Evolutionary conservation across 345 rosid genomes (phyloP).

Genomic region (Orychophragmus violaceus): DNA sequence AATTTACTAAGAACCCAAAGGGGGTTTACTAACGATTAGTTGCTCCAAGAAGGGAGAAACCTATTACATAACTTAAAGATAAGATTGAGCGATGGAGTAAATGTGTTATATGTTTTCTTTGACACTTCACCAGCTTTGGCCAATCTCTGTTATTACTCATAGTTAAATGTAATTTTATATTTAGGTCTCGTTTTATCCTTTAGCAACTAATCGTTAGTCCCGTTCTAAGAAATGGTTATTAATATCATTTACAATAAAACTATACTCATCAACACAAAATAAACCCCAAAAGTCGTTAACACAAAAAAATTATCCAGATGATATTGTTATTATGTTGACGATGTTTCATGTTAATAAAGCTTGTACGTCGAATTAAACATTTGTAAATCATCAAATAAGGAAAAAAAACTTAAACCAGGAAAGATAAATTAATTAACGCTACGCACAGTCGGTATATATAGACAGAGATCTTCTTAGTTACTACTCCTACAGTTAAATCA

Average conservation of each 20-base stretch:
- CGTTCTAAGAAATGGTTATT: background rate
- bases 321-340: background rate
- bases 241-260: background rate
- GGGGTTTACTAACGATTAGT: no score
- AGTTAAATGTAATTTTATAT: background rate
- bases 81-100: constrained; percentile 27
- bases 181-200: background rate
- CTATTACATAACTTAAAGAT: constrained; percentile 8
- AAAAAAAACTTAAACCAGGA: background rate
- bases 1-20: no score
- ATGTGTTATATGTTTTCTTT: constrained; percentile 13
- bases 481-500: constrained; percentile 14
- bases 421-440: background rate
- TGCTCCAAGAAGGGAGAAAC: background rate
- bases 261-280: background rate
- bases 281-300: background rate
- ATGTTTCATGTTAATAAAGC: background rate
- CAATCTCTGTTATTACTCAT: constrained; percentile 12
- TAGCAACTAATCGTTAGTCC: background rate
- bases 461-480: constrained; percentile 8
- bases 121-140: constrained; percentile 28
- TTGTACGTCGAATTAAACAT: background rate
- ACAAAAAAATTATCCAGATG: background rate
- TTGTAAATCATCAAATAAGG: background rate
- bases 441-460: background rate